Conservation (phyloP, 768 basidiomycete species). For the Filobasidium wieringae region DNA sequence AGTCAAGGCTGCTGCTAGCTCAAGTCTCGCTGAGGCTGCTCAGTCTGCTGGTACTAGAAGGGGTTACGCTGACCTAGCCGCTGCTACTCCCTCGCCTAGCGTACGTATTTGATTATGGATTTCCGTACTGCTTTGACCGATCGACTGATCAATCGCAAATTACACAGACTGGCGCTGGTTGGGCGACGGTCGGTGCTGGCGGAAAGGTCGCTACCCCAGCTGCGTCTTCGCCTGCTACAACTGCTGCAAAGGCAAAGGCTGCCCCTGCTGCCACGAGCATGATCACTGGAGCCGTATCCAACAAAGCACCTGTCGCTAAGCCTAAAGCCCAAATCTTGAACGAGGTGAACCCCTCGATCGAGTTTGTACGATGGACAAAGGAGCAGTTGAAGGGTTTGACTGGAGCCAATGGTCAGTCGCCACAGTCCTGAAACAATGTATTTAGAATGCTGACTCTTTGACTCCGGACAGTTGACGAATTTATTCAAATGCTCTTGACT, state of each 20-base stretch:
- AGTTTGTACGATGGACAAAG: conserved; percentile 84
- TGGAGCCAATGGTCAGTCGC: conserved; percentile 54
- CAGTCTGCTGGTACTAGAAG: conserved; percentile 50
- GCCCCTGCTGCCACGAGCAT: conserved; percentile 21
- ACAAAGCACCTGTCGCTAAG: conserved; percentile 41
- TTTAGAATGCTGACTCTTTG: too few species aligned
- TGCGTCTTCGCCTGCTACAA: conserved; percentile 35
- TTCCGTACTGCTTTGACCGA: background rate
- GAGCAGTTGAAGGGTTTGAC: conserved; percentile 64
- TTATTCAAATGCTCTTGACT: conserved; percentile 83
- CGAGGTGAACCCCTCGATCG: conserved; percentile 65
- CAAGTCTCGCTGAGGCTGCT: conserved; percentile 19
- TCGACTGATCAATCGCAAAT: conserved; percentile 21
- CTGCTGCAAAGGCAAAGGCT: conserved; percentile 36
- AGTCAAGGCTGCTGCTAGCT: conserved; percentile 23
- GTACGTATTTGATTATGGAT: conserved; percentile 10
- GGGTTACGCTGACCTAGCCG: conserved; percentile 66
- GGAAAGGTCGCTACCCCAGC: conserved; percentile 41
- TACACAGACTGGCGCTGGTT: conserved; percentile 47
- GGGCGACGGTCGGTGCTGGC: conserved; percentile 75
- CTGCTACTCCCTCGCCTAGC: conserved; percentile 44
- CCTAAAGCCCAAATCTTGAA: conserved; percentile 44
- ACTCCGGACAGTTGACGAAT: conserved; percentile 69
- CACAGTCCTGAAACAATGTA: too few species aligned
- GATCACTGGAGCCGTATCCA: conserved; percentile 26